Percentiles rank a stretch among this genome's conserved stretches.
Conservation (phyloP, 2,329 filamentous ascomycete species). For the Fusarium bactridioides region DNA sequence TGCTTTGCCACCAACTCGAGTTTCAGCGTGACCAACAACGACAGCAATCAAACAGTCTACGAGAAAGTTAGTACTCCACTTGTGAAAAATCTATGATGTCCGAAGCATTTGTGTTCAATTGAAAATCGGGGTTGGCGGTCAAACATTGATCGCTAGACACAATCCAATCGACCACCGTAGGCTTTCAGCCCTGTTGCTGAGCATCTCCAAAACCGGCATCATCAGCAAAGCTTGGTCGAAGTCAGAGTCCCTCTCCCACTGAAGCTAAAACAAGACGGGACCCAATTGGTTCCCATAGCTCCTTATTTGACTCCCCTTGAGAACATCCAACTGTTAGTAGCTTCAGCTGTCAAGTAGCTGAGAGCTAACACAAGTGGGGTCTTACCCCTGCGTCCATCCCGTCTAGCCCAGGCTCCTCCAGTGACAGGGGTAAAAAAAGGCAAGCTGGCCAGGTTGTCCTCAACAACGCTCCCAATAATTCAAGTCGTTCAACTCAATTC, state of each 20-base stretch:
- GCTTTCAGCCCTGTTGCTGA: neutral
- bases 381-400: slow-evolving; percentile 38
- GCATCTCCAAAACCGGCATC: neutral
- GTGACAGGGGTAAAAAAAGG: slow-evolving; percentile 29
- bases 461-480: too few species aligned
- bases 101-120: neutral
- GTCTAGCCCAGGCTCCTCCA: slow-evolving; percentile 2
- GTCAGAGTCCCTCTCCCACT: neutral
- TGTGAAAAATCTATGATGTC: neutral
- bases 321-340: slow-evolving; percentile 25
- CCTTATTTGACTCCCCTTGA: neutral
- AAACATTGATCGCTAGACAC: neutral
- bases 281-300: slow-evolving; percentile 11
- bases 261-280: slow-evolving; percentile 3
- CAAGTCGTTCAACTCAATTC: too few species aligned
- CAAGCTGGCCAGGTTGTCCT: slow-evolving; percentile 42
- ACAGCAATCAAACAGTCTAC: neutral
- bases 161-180: neutral
- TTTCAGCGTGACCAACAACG: neutral
- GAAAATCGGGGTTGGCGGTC: neutral
- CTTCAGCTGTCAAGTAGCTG: slow-evolving; percentile 32
- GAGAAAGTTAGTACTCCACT: neutral
- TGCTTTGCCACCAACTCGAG: neutral
- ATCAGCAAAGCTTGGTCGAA: neutral
- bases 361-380: slow-evolving; percentile 30